These are phyloP conservation scores for Scedosporium apiospermum DNA, from an alignment of 2,329 filamentous ascomycete species.

Conservation along the genomic window DNA sequence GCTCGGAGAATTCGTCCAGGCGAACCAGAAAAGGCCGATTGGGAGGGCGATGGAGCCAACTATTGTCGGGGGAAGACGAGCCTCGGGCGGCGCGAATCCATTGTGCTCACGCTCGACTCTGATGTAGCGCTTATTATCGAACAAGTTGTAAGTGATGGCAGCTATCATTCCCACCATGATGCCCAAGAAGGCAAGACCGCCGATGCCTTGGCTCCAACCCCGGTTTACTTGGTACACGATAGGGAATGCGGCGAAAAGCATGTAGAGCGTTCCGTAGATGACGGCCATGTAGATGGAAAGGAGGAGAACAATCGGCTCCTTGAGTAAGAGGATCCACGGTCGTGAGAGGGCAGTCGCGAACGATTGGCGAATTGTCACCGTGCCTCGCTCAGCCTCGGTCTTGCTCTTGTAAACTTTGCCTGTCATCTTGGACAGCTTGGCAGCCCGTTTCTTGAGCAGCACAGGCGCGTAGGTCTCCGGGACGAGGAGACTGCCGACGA, in stretches of 20 bases:
- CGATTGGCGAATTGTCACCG: constrained; percentile 23
- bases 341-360: constrained; percentile 35
- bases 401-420: constrained; percentile 47
- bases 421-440: constrained; percentile 35
- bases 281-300: constrained; percentile 33
- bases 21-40: constrained; percentile 47
- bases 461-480: constrained; percentile 39
- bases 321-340: constrained; percentile 36
- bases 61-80: constrained; percentile 39
- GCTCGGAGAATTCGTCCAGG: constrained; percentile 41
- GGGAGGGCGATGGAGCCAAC: constrained; percentile 42
- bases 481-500: constrained; percentile 27
- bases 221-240: constrained; percentile 32
- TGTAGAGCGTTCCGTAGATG: constrained; percentile 37
- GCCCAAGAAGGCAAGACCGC: constrained; percentile 39
- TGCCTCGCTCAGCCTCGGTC: constrained; percentile 39
- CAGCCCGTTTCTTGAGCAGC: constrained; percentile 32
- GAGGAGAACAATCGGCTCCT: constrained; percentile 32
- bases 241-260: constrained; percentile 41
- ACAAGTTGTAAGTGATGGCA: constrained; percentile 26
- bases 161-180: constrained; percentile 35
- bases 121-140: constrained; percentile 43
- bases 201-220: constrained; percentile 20
- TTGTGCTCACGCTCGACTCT: constrained; percentile 13
- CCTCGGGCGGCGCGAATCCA: constrained; percentile 30